phyloP scores from a whole-genome alignment of 495 filamentous ascomycete species.

The Staphylotrichum longicolle region DNA sequence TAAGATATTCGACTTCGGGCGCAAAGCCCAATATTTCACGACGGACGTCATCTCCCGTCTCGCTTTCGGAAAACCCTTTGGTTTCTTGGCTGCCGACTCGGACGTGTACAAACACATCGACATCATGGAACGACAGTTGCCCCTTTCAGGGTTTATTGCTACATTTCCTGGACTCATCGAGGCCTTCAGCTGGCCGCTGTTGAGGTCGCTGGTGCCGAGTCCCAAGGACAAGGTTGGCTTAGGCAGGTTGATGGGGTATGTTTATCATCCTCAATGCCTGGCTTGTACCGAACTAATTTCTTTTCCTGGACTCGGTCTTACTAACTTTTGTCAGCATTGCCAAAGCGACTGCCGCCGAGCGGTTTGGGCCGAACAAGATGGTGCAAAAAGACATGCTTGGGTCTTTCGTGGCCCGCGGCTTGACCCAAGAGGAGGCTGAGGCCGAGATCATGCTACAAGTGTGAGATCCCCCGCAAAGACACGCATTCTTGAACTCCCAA shows the following conservation, averaged over 20 bases:
- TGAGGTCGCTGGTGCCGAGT: conserved; percentile 22
- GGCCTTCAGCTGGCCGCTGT: conserved; percentile 18
- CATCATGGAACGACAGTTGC: conserved; percentile 24
- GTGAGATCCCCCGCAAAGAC: not conserved
- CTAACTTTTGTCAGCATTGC: conserved; percentile 13
- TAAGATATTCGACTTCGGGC: conserved; percentile 40
- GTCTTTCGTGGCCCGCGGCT: conserved; percentile 41
- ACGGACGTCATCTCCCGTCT: conserved; percentile 18
- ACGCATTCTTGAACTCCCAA: no score
- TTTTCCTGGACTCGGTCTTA: no score
- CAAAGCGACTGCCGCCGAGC: conserved; percentile 26
- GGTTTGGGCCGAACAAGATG: conserved; percentile 32
- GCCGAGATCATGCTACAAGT: conserved; percentile 37
- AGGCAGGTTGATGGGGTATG: conserved; percentile 27
- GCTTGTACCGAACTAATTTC: no score
- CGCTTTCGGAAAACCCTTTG: conserved; percentile 36
- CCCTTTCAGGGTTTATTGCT: conserved; percentile 16
- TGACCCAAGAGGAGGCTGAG: conserved; percentile 41
- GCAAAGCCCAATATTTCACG: conserved; percentile 33
- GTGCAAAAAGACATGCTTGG: conserved; percentile 36
- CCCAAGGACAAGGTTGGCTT: conserved; percentile 24
- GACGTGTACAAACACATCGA: conserved; percentile 30
- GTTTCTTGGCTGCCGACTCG: conserved; percentile 30
- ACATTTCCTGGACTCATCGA: conserved; percentile 19
- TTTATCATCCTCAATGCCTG: not conserved